phyloP scores from a whole-genome alignment of 2,329 filamentous ascomycete species.

The Fusarium decemcellulare region DNA sequence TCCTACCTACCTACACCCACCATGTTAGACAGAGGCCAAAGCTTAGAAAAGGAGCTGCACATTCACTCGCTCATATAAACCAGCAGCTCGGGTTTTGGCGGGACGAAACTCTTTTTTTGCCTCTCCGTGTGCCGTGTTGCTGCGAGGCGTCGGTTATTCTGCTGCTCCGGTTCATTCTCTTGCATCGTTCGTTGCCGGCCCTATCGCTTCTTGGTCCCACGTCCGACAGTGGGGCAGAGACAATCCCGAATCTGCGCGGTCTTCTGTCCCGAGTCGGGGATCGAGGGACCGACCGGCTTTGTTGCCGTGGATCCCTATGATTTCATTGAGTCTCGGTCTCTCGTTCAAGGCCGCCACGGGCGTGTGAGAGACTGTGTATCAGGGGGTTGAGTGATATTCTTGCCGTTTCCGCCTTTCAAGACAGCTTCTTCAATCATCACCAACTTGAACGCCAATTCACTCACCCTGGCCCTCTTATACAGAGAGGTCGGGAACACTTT shows the following conservation, averaged over 20 bases:
- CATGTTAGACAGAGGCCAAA: no score
- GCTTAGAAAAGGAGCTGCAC: not conserved
- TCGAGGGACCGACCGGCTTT: slow-evolving; percentile 37
- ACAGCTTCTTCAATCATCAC: not conserved
- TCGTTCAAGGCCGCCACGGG: slow-evolving; percentile 6
- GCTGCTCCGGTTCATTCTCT: slow-evolving; percentile 42
- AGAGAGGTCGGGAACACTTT: slow-evolving; percentile 10
- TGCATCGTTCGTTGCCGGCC: slow-evolving; percentile 31
- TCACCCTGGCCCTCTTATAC: slow-evolving; percentile 24
- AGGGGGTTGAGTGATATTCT: slow-evolving; percentile 3
- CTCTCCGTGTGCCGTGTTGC: not conserved
- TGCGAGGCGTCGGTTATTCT: not conserved
- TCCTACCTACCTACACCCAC: no score
- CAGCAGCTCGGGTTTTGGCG: slow-evolving; percentile 19
- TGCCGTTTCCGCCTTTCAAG: not conserved
- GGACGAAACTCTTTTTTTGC: slow-evolving; percentile 2
- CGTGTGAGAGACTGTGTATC: slow-evolving; percentile 6
- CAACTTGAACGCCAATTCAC: slow-evolving; percentile 8
- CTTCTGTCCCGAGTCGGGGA: slow-evolving; percentile 36
- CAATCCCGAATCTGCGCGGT: slow-evolving; percentile 39
- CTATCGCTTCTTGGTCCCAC: slow-evolving; percentile 27
- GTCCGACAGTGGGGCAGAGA: slow-evolving; percentile 39
- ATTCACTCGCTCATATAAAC: slow-evolving; percentile 18
- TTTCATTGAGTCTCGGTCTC: slow-evolving; percentile 23
- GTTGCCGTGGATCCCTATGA: slow-evolving; percentile 34